Percentiles rank a stretch among this genome's conserved stretches.
Conservation (phyloP, 345 rosid species). For the Dovyalis caffra region DNA sequence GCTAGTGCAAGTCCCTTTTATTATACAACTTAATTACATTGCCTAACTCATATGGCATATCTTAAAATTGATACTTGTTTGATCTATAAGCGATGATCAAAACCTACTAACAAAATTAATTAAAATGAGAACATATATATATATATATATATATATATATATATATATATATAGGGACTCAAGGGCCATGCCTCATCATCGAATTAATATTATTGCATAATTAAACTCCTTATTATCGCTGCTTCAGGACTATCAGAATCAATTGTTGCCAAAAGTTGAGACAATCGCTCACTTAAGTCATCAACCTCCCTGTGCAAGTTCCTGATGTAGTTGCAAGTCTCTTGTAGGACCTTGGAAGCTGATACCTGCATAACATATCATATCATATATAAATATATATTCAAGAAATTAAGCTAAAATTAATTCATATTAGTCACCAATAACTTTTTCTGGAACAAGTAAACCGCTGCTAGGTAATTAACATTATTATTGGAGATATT, state of each 20-base stretch:
- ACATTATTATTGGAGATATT: neutral
- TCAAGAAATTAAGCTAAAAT: neutral
- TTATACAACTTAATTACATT: conserved; percentile 27
- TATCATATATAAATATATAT: neutral
- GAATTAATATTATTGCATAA: conserved; percentile 38
- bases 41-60: conserved; percentile 20
- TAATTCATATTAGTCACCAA: neutral
- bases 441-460: conserved; percentile 1
- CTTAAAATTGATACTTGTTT: conserved; percentile 21
- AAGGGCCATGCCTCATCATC: neutral
- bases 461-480: neutral
- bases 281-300: conserved; percentile 82
- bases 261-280: conserved; percentile 76
- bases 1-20: conserved; percentile 47
- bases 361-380: conserved; percentile 51
- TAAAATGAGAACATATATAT: neutral
- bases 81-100: conserved; percentile 40
- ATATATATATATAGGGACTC: too few relatives aligned
- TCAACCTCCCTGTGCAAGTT: conserved; percentile 85
- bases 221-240: conserved; percentile 85
- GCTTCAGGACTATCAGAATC: conserved; percentile 92
- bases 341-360: conserved; percentile 87
- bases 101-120: conserved; percentile 6
- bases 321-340: conserved; percentile 91
- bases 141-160: too few relatives aligned